A percentile compares a stretch with the other conserved stretches of the same genome.
Conservation (phyloP, 352 stramenopile species). For the Plasmopara viticola region DNA sequence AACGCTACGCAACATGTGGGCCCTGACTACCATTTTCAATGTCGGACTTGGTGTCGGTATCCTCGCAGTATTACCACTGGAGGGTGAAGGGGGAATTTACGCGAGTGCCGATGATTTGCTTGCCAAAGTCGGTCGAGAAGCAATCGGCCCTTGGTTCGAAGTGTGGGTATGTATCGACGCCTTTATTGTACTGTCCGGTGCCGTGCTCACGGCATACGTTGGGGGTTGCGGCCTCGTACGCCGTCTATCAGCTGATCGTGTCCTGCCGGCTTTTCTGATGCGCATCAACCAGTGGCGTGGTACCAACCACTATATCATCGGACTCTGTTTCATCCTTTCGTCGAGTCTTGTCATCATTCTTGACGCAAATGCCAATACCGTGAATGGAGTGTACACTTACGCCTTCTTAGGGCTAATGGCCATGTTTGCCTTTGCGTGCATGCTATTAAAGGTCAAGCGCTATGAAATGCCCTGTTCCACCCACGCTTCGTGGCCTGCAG, state of each 20-base stretch:
- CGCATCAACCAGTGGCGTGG: constrained; percentile 40
- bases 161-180: constrained; percentile 65
- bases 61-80: constrained; percentile 64
- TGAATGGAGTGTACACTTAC: constrained; percentile 82
- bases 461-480: constrained; percentile 61
- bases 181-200: constrained; percentile 80
- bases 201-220: constrained; percentile 76
- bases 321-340: constrained; percentile 52
- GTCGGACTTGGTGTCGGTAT: constrained; percentile 23
- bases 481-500: constrained; percentile 39
- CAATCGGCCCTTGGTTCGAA: constrained; percentile 33
- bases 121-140: constrained; percentile 42
- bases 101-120: constrained; percentile 44
- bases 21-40: constrained; percentile 18
- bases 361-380: constrained; percentile 57
- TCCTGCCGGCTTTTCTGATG: constrained; percentile 45
- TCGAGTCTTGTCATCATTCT: constrained; percentile 62
- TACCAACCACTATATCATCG: constrained; percentile 73
- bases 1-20: constrained; percentile 35
- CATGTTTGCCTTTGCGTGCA: constrained; percentile 75
- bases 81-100: constrained; percentile 37
- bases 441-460: constrained; percentile 82
- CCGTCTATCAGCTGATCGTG: constrained; percentile 64
- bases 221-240: constrained; percentile 65
- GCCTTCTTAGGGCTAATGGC: constrained; percentile 81